Conservation (phyloP, 2,329 filamentous ascomycete genomes). For the Stylonectria norvegica region DNA sequence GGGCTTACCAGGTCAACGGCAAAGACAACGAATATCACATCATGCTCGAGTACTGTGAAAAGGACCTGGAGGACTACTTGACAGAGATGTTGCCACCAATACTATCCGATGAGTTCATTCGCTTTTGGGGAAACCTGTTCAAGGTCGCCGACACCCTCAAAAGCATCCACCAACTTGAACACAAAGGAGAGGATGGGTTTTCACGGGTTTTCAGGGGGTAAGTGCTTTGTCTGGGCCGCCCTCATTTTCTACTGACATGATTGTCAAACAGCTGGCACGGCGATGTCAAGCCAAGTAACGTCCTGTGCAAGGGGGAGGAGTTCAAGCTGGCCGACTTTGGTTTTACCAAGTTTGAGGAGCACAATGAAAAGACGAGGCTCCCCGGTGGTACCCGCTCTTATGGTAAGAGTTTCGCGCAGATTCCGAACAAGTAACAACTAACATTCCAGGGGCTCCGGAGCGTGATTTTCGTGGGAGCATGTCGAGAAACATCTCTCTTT, state of each 20-base stretch:
- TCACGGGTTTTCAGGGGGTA: background rate
- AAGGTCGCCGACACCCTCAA: background rate
- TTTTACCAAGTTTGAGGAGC: conserved; percentile 1
- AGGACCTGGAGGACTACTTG: conserved; percentile 3
- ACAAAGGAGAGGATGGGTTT: background rate
- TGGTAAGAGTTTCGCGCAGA: background rate
- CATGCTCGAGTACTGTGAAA: conserved; percentile 2
- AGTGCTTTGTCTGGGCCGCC: background rate
- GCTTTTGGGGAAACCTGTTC: conserved; percentile 2
- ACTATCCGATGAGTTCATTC: conserved; percentile 2
- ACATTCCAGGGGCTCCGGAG: conserved; percentile 1
- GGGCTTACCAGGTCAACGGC: background rate
- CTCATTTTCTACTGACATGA: background rate
- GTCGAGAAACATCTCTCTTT: background rate
- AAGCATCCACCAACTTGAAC: background rate
- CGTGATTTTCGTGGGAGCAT: background rate
- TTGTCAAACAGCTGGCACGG: conserved; percentile 1
- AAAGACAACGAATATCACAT: background rate
- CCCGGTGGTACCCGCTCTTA: conserved; percentile 1
- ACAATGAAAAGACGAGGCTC: background rate
- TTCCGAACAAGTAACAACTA: background rate
- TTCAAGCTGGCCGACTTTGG: conserved; percentile 6
- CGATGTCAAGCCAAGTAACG: conserved; percentile 1
- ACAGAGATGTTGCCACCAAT: background rate
- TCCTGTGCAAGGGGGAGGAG: background rate